Percentiles rank a stretch among this genome's conserved stretches.
These are phyloP conservation scores for Endothia cerciana DNA, from an alignment of 2,329 filamentous ascomycete genomes.

Conservation along the genomic window DNA sequence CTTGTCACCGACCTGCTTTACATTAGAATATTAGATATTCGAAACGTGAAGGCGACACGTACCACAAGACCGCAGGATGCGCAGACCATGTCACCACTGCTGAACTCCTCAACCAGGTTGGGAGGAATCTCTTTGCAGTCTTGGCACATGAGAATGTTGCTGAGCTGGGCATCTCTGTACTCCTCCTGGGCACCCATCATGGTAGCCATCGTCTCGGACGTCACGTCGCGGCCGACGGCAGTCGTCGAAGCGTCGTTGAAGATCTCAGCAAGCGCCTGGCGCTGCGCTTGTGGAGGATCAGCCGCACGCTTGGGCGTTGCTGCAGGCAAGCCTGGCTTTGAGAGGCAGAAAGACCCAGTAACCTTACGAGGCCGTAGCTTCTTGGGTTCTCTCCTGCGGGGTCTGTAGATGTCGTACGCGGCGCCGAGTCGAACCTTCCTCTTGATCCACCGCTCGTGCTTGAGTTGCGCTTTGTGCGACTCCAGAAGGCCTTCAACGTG, in stretches of 20 bases:
- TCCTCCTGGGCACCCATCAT: slow-evolving; percentile 39
- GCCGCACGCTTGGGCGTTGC: slow-evolving; percentile 13
- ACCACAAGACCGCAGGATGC: slow-evolving; percentile 85
- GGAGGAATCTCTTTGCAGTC: slow-evolving; percentile 94
- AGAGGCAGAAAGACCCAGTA: slow-evolving; percentile 16
- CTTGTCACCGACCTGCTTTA: slow-evolving; percentile 68
- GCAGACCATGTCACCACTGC: slow-evolving; percentile 90
- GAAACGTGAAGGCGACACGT: not conserved
- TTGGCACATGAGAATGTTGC: slow-evolving; percentile 80
- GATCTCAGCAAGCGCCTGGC: slow-evolving; percentile 31
- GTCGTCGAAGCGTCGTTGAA: slow-evolving; percentile 27
- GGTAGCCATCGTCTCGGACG: slow-evolving; percentile 50
- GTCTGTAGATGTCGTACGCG: slow-evolving; percentile 23
- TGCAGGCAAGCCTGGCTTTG: slow-evolving; percentile 12
- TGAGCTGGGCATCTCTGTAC: slow-evolving; percentile 72
- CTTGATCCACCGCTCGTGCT: slow-evolving; percentile 36
- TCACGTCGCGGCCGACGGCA: slow-evolving; percentile 17
- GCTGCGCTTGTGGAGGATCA: slow-evolving; percentile 14
- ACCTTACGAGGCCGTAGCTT: slow-evolving; percentile 31
- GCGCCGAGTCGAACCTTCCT: slow-evolving; percentile 20
- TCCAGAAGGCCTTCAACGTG: slow-evolving; percentile 23
- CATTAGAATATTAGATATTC: not conserved
- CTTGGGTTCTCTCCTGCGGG: slow-evolving; percentile 23
- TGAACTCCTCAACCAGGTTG: slow-evolving; percentile 90
- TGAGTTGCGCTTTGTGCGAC: slow-evolving; percentile 32